These are phyloP conservation scores for Mollisiaceae sp. DNA, from an alignment of 2,329 filamentous ascomycete species.

Conservation along the genomic window DNA sequence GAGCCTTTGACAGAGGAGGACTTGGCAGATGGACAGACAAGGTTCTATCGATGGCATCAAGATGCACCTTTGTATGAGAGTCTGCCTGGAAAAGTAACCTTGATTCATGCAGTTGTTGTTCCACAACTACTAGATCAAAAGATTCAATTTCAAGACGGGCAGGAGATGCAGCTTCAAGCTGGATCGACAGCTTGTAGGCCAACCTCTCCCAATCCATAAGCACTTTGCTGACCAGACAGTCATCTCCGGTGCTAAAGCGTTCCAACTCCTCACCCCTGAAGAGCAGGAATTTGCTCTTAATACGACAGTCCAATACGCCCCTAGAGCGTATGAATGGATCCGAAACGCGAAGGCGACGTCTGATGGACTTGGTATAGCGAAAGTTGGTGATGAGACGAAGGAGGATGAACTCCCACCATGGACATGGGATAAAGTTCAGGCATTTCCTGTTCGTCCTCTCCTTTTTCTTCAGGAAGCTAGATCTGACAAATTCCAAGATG, in stretches of 20 bases:
- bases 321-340: conserved; percentile 41
- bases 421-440: conserved; percentile 34
- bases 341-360: conserved; percentile 40
- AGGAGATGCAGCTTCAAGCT: conserved; percentile 31
- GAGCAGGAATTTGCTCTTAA: conserved; percentile 39
- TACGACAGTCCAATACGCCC: conserved; percentile 41
- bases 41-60: conserved; percentile 42
- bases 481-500: conserved; percentile 23
- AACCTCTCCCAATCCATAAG: not conserved
- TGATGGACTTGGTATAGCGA: conserved; percentile 38
- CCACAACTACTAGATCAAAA: conserved; percentile 37
- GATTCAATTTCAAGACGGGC: conserved; percentile 32
- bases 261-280: conserved; percentile 36
- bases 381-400: conserved; percentile 29
- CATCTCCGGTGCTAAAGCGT: conserved; percentile 38
- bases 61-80: conserved; percentile 40
- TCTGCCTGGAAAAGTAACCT: conserved; percentile 40
- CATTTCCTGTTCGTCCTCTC: conserved; percentile 32
- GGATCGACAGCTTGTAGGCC: conserved; percentile 36
- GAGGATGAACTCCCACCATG: conserved; percentile 31
- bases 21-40: conserved; percentile 33
- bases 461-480: not conserved
- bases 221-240: conserved; percentile 24
- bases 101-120: conserved; percentile 34
- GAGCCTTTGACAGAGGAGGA: conserved; percentile 23